Evolutionary conservation across 2,329 filamentous ascomycete species (phyloP), one percentile per base, ranked within the genome.

Genomic region (Pseudocercospora vitis): DNA sequence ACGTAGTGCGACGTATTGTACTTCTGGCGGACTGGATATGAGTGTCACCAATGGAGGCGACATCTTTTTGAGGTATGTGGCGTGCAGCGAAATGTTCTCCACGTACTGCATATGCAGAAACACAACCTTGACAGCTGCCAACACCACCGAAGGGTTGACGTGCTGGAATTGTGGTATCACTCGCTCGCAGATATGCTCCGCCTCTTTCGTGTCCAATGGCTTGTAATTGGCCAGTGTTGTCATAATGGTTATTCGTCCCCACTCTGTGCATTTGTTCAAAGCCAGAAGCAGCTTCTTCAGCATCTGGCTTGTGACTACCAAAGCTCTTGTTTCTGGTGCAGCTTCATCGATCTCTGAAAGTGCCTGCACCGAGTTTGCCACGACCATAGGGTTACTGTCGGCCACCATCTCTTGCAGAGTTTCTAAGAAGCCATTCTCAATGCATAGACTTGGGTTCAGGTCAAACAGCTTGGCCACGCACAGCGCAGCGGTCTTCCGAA

Each of bases 391-490:
- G 71, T 99, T 99, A 2, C 94, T 89, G 70, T 99, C 94, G 50
- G 90, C 92, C 62, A 99, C 95, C 77, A 99, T 77, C 73, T 99
- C 94, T 73, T 99, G 92, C 50, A 99, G 76, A 19, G 83, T 90
- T 71, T 97, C 91, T 45, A 99, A 75, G 72, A 99, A 99, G 40
- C 94, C 94, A 65, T 99, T 96, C 70, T 99, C 94, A 52, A 99
- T 82, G 69, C 92, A 97, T 83, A 96, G 88, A 32, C 81, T 74
- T 4, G 92, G 90, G 69, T 95, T 96, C 56, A 99, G 79, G 68
- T 99, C 94, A 74, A 96, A 99, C 5, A 99, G 83, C 74, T 99
- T 99, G 49, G 94, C 94, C 39, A 99, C 94, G 70, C 94, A 97
- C 62, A 99, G 94, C 33, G 92, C 94, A 37, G 94, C 94, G 1